Percentiles rank a stretch among this genome's conserved stretches.
phyloP scores from a whole-genome alignment of 2,329 filamentous ascomycete species.

The Cladophialophora psammophila region DNA sequence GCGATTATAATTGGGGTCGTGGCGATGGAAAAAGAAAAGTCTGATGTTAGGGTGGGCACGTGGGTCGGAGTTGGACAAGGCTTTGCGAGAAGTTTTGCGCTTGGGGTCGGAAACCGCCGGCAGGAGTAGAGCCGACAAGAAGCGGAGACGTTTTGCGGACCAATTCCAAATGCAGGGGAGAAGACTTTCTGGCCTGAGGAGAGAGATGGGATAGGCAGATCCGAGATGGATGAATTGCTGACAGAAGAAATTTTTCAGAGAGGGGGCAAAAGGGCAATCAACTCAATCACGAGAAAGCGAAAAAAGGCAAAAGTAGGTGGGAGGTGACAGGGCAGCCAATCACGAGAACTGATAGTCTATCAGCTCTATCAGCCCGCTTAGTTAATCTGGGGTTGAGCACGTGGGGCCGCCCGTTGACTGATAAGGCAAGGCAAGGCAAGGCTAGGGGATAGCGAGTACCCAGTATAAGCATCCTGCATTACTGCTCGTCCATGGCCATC shows the following conservation, averaged over 20 bases:
- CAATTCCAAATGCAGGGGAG: not conserved
- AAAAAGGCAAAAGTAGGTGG: constrained; percentile 15
- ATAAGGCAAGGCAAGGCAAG: constrained; percentile 8
- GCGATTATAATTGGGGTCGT: too few species aligned
- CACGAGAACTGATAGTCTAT: constrained; percentile 20
- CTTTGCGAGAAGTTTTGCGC: constrained; percentile 29
- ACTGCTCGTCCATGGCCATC: constrained; percentile 39
- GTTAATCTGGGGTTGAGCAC: constrained; percentile 28
- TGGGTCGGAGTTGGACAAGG: constrained; percentile 27
- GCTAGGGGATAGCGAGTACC: constrained; percentile 7
- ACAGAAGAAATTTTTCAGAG: constrained; percentile 25
- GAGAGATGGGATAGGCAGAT: constrained; percentile 15
- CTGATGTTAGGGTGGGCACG: constrained; percentile 19
- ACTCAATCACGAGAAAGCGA: constrained; percentile 5
- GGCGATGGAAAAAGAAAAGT: constrained; percentile 10
- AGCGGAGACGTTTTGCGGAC: not conserved
- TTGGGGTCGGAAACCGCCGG: constrained; percentile 32
- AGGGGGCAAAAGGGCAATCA: not conserved
- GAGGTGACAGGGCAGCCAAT: constrained; percentile 29
- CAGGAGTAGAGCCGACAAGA: constrained; percentile 5
- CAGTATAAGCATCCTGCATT: not conserved
- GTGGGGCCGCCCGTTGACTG: constrained; percentile 1
- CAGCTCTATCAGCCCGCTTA: constrained; percentile 22
- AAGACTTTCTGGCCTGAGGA: not conserved
- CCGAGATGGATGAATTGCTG: constrained; percentile 4